Conservation (phyloP, 1,284 basidiomycete species). For the Trametes sp. region DNA sequence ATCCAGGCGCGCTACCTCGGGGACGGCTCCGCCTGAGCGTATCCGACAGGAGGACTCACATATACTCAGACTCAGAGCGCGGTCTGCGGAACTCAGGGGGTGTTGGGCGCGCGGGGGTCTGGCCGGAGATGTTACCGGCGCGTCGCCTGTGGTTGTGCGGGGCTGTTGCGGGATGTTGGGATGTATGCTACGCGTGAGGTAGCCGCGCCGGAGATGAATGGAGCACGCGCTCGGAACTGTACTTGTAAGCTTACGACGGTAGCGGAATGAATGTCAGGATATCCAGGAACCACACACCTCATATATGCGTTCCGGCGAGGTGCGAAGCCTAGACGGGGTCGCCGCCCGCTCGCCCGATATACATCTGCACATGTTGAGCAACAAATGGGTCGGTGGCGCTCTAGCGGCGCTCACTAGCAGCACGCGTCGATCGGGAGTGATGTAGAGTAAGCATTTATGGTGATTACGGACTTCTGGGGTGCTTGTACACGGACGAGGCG, state of each 20-base stretch:
- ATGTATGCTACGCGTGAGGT: not conserved
- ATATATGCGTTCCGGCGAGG: not conserved
- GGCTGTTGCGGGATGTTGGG: not conserved
- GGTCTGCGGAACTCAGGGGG: too few relatives aligned
- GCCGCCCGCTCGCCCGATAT: not conserved
- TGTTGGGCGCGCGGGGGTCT: not conserved
- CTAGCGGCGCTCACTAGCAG: not conserved
- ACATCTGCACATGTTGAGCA: not conserved
- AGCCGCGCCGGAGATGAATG: conserved; percentile 1
- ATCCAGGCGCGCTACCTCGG: conserved; percentile 76
- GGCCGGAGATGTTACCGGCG: not conserved
- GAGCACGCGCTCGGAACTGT: not conserved
- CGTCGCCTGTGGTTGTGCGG: not conserved
- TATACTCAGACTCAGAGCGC: too few relatives aligned
- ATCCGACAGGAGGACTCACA: not conserved
- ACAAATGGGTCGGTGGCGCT: not conserved
- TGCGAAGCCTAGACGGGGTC: not conserved
- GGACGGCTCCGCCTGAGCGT: conserved; percentile 63
- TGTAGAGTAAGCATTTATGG: conserved; percentile 33
- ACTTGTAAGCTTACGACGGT: not conserved
- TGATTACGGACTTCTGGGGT: conserved; percentile 46
- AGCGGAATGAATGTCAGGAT: not conserved
- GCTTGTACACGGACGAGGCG: conserved; percentile 35
- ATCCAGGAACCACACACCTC: not conserved
- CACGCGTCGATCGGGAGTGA: conserved; percentile 2